Evolutionary conservation across 306 rosid genomes (phyloP).

Genomic region (Herpetospermum pedunculosum): DNA sequence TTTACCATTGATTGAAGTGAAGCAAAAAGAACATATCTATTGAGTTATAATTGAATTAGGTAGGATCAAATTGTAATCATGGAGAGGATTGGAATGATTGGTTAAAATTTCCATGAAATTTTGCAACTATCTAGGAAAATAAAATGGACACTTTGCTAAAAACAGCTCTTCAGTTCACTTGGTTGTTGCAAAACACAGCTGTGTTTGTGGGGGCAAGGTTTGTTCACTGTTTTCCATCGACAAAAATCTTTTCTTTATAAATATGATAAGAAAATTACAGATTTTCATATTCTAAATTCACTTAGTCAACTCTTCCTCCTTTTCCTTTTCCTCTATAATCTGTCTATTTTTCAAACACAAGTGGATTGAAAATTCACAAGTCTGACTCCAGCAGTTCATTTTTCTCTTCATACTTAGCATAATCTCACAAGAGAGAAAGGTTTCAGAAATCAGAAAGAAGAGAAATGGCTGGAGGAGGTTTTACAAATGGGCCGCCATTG

Average conservation of each 20-base stretch:
- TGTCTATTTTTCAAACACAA: neutral
- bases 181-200: neutral
- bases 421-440: neutral
- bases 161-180: neutral
- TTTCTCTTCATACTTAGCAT: too few species aligned
- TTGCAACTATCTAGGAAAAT: neutral
- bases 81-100: neutral
- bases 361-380: neutral
- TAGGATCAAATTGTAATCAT: neutral
- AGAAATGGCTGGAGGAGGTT: slow-evolving; percentile 62
- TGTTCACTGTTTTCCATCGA: neutral
- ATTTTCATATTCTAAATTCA: neutral
- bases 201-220: neutral
- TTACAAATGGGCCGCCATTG: slow-evolving; percentile 14
- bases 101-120: neutral
- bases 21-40: too few species aligned
- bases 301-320: neutral
- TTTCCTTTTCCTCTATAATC: neutral
- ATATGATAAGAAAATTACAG: neutral
- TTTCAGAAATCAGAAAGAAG: neutral
- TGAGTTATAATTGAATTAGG: neutral
- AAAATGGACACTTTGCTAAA: neutral
- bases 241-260: neutral
- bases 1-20: too few species aligned
- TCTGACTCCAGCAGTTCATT: neutral